phyloP scores from a whole-genome alignment of 2,329 filamentous ascomycete species.

The Fusarium ramigenum region DNA sequence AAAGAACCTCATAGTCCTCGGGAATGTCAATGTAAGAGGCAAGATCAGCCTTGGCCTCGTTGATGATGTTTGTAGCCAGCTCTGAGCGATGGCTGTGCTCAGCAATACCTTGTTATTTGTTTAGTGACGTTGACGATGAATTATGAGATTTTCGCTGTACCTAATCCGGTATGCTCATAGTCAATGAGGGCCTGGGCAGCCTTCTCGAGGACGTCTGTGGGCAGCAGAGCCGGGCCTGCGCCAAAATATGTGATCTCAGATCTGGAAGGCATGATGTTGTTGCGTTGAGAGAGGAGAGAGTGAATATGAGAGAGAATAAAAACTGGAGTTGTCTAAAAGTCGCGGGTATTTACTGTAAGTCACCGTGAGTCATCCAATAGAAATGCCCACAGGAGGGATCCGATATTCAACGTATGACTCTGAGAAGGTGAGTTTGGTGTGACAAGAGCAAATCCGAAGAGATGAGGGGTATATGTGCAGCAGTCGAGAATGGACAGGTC shows the following conservation, averaged over 20 bases:
- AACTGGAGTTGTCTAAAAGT: slow-evolving; percentile 21
- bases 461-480: slow-evolving; percentile 1
- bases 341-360: slow-evolving; percentile 5
- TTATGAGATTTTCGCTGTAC: slow-evolving; percentile 47
- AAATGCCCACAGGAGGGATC: slow-evolving; percentile 29
- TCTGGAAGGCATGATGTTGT: slow-evolving; percentile 70
- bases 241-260: slow-evolving; percentile 87
- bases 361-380: slow-evolving; percentile 39
- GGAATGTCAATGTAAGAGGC: slow-evolving; percentile 81
- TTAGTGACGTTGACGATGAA: background rate
- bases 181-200: slow-evolving; percentile 83
- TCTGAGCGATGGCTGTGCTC: slow-evolving; percentile 91
- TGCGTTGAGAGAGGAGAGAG: slow-evolving; percentile 4
- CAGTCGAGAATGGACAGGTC: background rate
- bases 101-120: slow-evolving; percentile 61
- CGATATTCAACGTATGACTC: slow-evolving; percentile 29
- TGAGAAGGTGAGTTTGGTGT: background rate
- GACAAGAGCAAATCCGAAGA: background rate
- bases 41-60: slow-evolving; percentile 79
- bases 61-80: slow-evolving; percentile 80
- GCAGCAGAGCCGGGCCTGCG: slow-evolving; percentile 87
- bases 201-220: slow-evolving; percentile 80
- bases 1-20: slow-evolving; percentile 85
- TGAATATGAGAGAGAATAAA: slow-evolving; percentile 24
- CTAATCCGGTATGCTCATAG: slow-evolving; percentile 82